These are phyloP conservation scores for Sclerotinia glacialis DNA, from an alignment of 2,329 filamentous ascomycete species.

Conservation along the genomic window DNA sequence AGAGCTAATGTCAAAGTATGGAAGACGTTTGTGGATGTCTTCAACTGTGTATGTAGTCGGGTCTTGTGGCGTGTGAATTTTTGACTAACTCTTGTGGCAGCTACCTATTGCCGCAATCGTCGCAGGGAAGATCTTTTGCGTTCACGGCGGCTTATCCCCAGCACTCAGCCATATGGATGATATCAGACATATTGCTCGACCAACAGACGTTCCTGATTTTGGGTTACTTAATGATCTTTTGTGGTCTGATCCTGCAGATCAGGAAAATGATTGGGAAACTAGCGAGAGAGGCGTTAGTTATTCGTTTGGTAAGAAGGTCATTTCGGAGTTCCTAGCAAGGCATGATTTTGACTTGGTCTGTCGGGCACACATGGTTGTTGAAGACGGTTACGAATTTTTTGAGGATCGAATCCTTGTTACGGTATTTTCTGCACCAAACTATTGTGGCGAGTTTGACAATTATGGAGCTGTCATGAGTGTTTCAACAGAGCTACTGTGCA, in stretches of 20 bases:
- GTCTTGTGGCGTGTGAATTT: background rate
- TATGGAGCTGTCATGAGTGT: conserved; percentile 99
- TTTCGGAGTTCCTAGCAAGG: conserved; percentile 88
- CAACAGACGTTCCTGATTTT: conserved; percentile 96
- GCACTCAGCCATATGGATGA: conserved; percentile 96
- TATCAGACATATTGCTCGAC: conserved; percentile 90
- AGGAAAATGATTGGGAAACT: conserved; percentile 97
- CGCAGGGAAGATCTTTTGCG: conserved; percentile 95
- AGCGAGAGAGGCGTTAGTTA: conserved; percentile 97
- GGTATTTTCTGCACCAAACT: conserved; percentile 98
- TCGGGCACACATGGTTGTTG: conserved; percentile 97
- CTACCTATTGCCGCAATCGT: conserved; percentile 96
- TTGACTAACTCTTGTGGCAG: conserved; percentile 31
- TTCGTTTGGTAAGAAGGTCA: conserved; percentile 97
- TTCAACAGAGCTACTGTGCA: conserved; percentile 87
- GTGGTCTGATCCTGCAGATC: conserved; percentile 97
- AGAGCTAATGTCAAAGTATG: conserved; percentile 95
- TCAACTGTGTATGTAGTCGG: conserved; percentile 62
- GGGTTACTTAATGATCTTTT: conserved; percentile 91
- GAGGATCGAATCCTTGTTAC: conserved; percentile 92
- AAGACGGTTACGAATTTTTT: conserved; percentile 99
- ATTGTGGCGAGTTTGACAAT: conserved; percentile 98
- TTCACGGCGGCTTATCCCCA: conserved; percentile 91
- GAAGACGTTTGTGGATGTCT: conserved; percentile 97
- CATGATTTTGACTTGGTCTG: conserved; percentile 98